Evolutionary conservation across 352 stramenopile species (phyloP), one percentile per base, ranked within the genome.

Genomic region (Nothophytophthora sp.): DNA sequence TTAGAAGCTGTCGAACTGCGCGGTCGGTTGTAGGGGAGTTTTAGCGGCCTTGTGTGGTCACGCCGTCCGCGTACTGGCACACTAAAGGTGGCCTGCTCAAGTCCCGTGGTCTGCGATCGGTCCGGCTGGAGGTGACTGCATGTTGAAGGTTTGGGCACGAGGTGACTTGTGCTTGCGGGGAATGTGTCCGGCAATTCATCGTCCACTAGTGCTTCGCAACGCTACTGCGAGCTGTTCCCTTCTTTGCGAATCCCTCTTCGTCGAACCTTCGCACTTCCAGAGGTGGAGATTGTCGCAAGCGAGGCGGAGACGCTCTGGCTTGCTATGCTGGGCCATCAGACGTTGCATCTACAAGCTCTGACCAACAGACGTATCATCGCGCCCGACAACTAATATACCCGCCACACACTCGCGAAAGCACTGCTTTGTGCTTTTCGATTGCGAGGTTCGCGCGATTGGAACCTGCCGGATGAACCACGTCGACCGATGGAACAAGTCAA

Each of bases 401-500:
- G 39, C 3, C 39, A 47, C 25, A 27, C 22, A 20, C 15, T 35
- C 8, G 24, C 39, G 4, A 47, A 47, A 47, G 39, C 12, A 6
- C 15, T 47, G 3, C 12, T 16, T n/a, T 18, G 25, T n/a, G 1
- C 24, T 30, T 5, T 36, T n/a, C 5, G 22, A 47, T 19, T 12
- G 25, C n/a, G 25, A 47, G 12, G 39, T 47, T 13, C 39, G 25
- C 23, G 27, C 24, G 39, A 36, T 47, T 23, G 39, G 39, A 36
- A 47, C 39, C 6, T 45, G 38, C 38, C 32, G 22, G 4, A n/a
- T 47, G 6, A 47, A 36, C 3, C 25, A 47, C 34, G 24, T 47
- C 24, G 39, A 27, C 5, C 34, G 35, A 20, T 47, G 39, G 39
- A 35, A 36, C 24, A 27, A 35, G 15, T 4, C 35, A 2, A 27